Percentiles rank a stretch among this genome's conserved stretches.
Evolutionary conservation across 2,329 filamentous ascomycete species (phyloP).

Genomic region (Hypoxylon sp.): DNA sequence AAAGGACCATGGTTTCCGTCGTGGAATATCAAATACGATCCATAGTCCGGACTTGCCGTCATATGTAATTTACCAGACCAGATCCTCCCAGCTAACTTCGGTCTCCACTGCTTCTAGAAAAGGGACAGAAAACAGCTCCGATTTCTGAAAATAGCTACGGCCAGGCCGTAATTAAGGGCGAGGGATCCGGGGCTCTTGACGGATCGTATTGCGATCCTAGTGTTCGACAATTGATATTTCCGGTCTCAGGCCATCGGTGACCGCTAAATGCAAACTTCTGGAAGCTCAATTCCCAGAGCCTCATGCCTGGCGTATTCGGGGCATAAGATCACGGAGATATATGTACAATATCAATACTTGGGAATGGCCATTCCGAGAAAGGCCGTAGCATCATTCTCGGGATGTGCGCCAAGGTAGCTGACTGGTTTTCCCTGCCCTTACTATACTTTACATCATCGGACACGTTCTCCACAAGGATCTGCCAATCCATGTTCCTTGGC

Average conservation of each 20-base stretch:
- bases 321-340: not conserved
- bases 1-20: not conserved
- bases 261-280: not conserved
- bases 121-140: slow-evolving; percentile 14
- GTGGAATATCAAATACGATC: slow-evolving; percentile 9
- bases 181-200: slow-evolving; percentile 21
- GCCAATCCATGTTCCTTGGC: slow-evolving; percentile 31
- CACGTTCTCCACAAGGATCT: slow-evolving; percentile 29
- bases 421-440: not conserved
- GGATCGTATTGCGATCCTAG: slow-evolving; percentile 28
- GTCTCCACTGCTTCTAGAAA: slow-evolving; percentile 43
- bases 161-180: slow-evolving; percentile 19
- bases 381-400: not conserved
- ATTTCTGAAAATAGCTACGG: slow-evolving; percentile 30
- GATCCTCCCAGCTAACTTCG: slow-evolving; percentile 14
- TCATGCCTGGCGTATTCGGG: not conserved
- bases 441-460: slow-evolving; percentile 8
- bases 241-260: not conserved
- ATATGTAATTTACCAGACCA: slow-evolving; percentile 28
- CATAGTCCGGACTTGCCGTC: slow-evolving; percentile 34
- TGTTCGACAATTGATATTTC: slow-evolving; percentile 25
- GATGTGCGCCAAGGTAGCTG: not conserved
- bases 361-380: slow-evolving; percentile 1
- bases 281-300: not conserved
- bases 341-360: not conserved